Percentiles rank a stretch among this genome's conserved stretches.
phyloP scores from a whole-genome alignment of 192 early-diverging fungal genomes.

The Fimicolochytrium jonesii region DNA sequence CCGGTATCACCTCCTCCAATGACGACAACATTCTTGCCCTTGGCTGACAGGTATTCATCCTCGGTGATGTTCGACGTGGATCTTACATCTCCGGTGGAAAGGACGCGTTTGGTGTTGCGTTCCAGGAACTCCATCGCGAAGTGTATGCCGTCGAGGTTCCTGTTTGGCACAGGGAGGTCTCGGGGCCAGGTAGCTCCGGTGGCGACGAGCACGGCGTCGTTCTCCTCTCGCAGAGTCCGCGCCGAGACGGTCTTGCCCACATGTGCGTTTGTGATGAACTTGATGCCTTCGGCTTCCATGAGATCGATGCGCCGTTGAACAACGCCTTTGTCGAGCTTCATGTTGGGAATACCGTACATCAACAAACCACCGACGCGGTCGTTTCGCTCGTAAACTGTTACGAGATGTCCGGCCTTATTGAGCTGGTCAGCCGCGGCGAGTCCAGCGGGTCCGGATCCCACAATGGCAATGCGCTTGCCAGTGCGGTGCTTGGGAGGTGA shows the following conservation, averaged over 20 bases:
- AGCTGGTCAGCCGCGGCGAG: constrained; percentile 94
- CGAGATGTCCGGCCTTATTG: constrained; percentile 91
- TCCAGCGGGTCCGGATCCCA: constrained; percentile 96
- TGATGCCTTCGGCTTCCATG: constrained; percentile 90
- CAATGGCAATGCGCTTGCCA: constrained; percentile 78
- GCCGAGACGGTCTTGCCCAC: constrained; percentile 84
- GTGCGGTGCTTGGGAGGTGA: constrained; percentile 72
- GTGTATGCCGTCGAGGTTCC: constrained; percentile 85
- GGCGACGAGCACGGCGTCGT: constrained; percentile 83
- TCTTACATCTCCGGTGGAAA: too few species aligned
- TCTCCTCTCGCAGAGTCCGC: constrained; percentile 53
- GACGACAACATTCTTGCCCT: constrained; percentile 90
- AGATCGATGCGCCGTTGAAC: constrained; percentile 92
- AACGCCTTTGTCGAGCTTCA: constrained; percentile 98
- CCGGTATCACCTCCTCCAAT: constrained; percentile 99
- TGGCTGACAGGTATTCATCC: constrained; percentile 74
- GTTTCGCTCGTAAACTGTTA: constrained; percentile 96
- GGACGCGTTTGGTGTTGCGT: constrained; percentile 78
- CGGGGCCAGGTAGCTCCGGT: constrained; percentile 98
- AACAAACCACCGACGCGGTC: constrained; percentile 94
- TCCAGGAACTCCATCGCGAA: constrained; percentile 99
- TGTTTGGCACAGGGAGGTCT: constrained; percentile 84
- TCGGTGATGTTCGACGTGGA: constrained; percentile 70
- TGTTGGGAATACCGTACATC: constrained; percentile 99
- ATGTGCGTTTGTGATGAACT: constrained; percentile 81